A percentile compares a stretch with the other conserved stretches of the same genome.
Evolutionary conservation across 2,329 filamentous ascomycete genomes (phyloP).

Genomic region (Lecanicillium sp.): DNA sequence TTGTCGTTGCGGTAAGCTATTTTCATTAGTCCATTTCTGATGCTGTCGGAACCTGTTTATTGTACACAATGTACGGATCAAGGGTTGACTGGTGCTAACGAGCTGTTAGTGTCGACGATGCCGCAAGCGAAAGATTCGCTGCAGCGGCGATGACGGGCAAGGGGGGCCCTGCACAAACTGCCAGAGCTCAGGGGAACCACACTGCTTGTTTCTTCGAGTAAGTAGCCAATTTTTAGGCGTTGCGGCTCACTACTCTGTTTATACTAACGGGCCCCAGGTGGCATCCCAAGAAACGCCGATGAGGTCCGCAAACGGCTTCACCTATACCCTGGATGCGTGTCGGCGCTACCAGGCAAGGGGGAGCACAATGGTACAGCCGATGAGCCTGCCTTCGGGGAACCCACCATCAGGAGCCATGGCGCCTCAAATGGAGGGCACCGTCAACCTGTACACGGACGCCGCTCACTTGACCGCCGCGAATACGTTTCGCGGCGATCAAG

Average conservation of each 20-base stretch:
- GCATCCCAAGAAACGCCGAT: too few species aligned
- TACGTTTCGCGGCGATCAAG: too few species aligned
- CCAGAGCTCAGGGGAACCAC: conserved; percentile 60
- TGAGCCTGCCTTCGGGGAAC: too few species aligned
- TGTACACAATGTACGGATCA: neutral
- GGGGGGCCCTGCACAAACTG: conserved; percentile 80
- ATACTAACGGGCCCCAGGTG: too few species aligned
- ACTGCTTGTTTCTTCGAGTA: conserved; percentile 79
- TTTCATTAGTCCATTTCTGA: neutral
- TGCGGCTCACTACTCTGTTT: too few species aligned
- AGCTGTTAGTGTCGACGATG: conserved; percentile 89
- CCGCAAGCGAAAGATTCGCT: conserved; percentile 89
- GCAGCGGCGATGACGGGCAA: conserved; percentile 74
- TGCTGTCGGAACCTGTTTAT: too few species aligned
- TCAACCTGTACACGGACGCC: too few species aligned
- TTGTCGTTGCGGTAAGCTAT: conserved; percentile 50
- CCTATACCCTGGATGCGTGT: neutral
- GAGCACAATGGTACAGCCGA: too few species aligned
- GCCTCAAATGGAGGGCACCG: too few species aligned
- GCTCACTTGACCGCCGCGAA: too few species aligned
- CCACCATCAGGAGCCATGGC: too few species aligned
- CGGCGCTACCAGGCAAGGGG: neutral
- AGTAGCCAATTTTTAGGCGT: conserved; percentile 12
- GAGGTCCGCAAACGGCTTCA: neutral
- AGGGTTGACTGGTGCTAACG: neutral